Evolutionary conservation across 192 early-diverging fungal genomes (phyloP), one percentile per base, ranked within the genome.

Genomic region (Hyaloraphidium curvatum): DNA sequence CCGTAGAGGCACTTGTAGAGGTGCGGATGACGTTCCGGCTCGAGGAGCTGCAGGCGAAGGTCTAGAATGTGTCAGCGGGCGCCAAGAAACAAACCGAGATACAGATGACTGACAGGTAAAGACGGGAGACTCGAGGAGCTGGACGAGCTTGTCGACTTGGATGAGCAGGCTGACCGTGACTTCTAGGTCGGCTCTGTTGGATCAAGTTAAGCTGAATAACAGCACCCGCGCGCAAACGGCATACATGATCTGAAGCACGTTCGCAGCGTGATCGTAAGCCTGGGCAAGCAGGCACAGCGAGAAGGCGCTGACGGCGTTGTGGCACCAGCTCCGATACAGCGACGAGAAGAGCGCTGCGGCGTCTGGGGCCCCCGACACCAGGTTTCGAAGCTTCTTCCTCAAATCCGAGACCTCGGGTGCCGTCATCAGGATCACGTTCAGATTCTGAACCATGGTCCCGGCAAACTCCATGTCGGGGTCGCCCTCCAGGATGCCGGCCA

Each of bases 141-240:
- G 93, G 27, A 99, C 96, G 1, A 99, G 77, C 57, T 96, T 99
- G 61, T 99, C 96, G 23, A 96, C 79, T 60, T 97, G 93, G 30
- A 99, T 88, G 17, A 99, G 64, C 26, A 93, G 71, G 51, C 79
- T 84, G 30, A 99, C 91, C 1, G 89, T 94, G 43, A 97, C 86
- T 59, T 97, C 92, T 50, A 91, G 69, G 41, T 91, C 84, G 5
- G 83, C 90, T 64, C 28, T 28, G 28, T 3, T 26, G 9, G 4
- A 28, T 30, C n/a, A 52, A 1, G 53, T 21, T 16, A 61, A 16
- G 4, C 40, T n/a, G 21, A 54, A 37, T 16, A 37, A 37, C 25
- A 28, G 19, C 26, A 9, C 28, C 17, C 37, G 19, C 28, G 37
- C 37, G 25, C 26, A 14, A 11, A 16, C 35, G 9, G 58, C 71